A percentile compares a stretch with the other conserved stretches of the same genome.
phyloP scores from a whole-genome alignment of 331 rosid species.

The Pyracantha coccinea region DNA sequence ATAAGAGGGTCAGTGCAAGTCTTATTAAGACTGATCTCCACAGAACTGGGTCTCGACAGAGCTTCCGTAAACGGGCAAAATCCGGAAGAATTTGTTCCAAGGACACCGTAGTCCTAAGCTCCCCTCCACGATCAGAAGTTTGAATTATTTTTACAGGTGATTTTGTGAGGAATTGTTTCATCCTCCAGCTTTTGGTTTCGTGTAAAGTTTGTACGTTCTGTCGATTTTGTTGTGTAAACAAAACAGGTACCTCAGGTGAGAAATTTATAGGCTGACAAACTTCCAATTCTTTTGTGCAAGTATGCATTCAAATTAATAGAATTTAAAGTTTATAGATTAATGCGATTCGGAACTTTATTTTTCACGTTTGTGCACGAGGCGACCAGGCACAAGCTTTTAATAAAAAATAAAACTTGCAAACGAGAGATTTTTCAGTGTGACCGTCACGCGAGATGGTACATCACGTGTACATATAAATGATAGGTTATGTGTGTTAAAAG shows the following conservation, averaged over 20 bases:
- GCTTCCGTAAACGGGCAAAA: slow-evolving; percentile 30
- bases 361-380: background rate
- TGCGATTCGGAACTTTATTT: too few species aligned
- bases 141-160: background rate
- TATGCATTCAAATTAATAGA: background rate
- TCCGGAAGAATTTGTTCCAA: slow-evolving; percentile 9
- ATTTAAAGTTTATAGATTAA: too few species aligned
- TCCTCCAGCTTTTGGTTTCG: background rate
- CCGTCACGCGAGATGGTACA: too few species aligned
- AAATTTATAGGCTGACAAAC: background rate
- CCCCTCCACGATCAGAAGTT: background rate
- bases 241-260: background rate
- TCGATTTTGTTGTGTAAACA: slow-evolving; percentile 14
- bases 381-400: background rate
- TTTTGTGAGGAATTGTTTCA: background rate
- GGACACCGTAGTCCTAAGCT: background rate
- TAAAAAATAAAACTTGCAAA: too few species aligned
- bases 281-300: background rate
- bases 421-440: too few species aligned
- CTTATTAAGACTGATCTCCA: slow-evolving; percentile 50
- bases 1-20: slow-evolving; percentile 62
- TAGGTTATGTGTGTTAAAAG: too few species aligned
- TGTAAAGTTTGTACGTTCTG: slow-evolving; percentile 12
- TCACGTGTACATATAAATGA: too few species aligned
- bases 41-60: slow-evolving; percentile 61